Conservation (phyloP, 2,329 filamentous ascomycete species). For the Rhexocercosporidium sp. region DNA sequence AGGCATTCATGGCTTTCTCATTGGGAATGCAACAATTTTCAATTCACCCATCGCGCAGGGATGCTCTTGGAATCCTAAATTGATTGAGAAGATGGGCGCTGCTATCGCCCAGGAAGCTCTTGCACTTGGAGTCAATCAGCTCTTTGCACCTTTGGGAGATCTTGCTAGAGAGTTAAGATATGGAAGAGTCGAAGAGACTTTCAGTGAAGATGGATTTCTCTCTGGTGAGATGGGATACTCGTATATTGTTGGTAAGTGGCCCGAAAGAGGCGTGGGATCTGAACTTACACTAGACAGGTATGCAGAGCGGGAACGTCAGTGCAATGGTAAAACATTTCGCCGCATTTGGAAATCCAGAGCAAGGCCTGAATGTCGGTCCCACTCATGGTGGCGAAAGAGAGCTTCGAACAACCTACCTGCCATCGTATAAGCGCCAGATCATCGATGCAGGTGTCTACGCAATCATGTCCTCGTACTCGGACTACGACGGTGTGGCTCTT, state of each 20-base stretch:
- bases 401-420: slow-evolving; percentile 61
- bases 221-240: slow-evolving; percentile 70
- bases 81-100: slow-evolving; percentile 69
- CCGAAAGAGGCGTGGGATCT: not conserved
- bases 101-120: slow-evolving; percentile 69
- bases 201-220: slow-evolving; percentile 71
- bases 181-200: slow-evolving; percentile 77
- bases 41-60: slow-evolving; percentile 77
- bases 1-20: slow-evolving; percentile 74
- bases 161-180: slow-evolving; percentile 73
- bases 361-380: slow-evolving; percentile 71
- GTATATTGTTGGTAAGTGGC: slow-evolving; percentile 63
- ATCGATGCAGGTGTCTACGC: slow-evolving; percentile 70
- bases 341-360: slow-evolving; percentile 70
- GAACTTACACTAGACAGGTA: slow-evolving; percentile 52
- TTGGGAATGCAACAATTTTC: slow-evolving; percentile 78
- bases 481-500: slow-evolving; percentile 73
- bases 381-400: slow-evolving; percentile 59
- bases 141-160: slow-evolving; percentile 75
- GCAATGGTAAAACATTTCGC: slow-evolving; percentile 80
- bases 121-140: slow-evolving; percentile 72
- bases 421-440: slow-evolving; percentile 71
- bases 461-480: slow-evolving; percentile 78
- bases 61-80: slow-evolving; percentile 70
- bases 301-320: slow-evolving; percentile 69